Evolutionary conservation across 345 rosid species (phyloP), one percentile per base, ranked within the genome.

Genomic region (Arabidopsis arenosa): DNA sequence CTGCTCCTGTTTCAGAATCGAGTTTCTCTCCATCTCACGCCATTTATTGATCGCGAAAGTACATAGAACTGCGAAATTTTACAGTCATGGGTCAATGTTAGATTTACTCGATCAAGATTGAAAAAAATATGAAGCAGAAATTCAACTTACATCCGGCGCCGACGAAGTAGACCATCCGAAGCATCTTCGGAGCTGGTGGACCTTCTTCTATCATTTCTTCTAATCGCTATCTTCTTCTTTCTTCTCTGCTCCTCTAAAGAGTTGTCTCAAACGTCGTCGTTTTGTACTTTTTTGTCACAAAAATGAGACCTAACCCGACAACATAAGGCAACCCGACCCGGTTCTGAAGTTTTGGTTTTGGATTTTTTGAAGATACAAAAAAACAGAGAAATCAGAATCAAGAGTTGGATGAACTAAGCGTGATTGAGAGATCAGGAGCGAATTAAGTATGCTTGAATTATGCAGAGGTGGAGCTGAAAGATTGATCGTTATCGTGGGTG

Each of bases 71-170:
- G 80, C 56, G 30, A 70, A 36, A 39, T 28, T 49, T 33, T 28
- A 9, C 10, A 49, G 17, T 39, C 79, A 4, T 33, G 11, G 36
- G 43, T 2, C 26, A 57, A 53, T 15, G 32, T 11, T 43, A 45
- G 36, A 60, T 66, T n/a, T 45, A 48, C 13, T 47, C 43, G 7
- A 53, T 53, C 56, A 7, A 14, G 4, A 4, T 26, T 6, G 12
- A 7, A 11, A 7, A 7, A 17, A 1, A 49, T 9, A 13, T 18
- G 43, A 28, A 49, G 5, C 7, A 32, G 0, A 36, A 0, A 52
- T 37, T 1, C 1, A 30, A 80, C 90, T 84, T 76, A 88, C 96
- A 82, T 65, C 91, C 96, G 60, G 96, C 91, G 80, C 96, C 88
- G 80, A 84, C 91, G 81, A 88, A 88, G 68, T 70, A 83, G 64